Percentiles rank a stretch among this genome's conserved stretches.
phyloP scores from a whole-genome alignment of 2,329 filamentous ascomycete species.

The Anisogramma anomala region DNA sequence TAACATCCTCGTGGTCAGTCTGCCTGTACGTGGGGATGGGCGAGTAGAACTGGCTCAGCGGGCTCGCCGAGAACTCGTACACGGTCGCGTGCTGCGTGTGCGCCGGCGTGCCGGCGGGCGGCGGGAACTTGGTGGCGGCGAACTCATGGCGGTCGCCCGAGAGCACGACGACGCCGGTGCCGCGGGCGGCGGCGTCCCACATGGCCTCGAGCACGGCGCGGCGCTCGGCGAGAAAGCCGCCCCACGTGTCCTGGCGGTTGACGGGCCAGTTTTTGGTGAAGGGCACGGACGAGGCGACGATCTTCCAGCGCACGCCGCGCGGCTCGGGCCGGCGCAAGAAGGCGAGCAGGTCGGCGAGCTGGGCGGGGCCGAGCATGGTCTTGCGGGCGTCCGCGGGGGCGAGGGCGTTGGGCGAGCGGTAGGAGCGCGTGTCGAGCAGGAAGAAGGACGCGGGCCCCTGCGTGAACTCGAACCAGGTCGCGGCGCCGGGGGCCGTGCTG shows the following conservation, averaged over 20 bases:
- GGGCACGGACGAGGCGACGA: conserved; percentile 79
- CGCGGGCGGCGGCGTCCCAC: conserved; percentile 71
- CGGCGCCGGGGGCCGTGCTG: conserved; percentile 36
- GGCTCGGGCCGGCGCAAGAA: conserved; percentile 67
- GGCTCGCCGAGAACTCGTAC: conserved; percentile 86
- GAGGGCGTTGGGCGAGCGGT: conserved; percentile 57
- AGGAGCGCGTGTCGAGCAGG: conserved; percentile 82
- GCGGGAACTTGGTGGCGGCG: conserved; percentile 70
- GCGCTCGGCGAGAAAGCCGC: conserved; percentile 76
- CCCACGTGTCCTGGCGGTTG: conserved; percentile 85
- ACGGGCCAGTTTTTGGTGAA: conserved; percentile 98
- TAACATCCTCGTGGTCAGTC: conserved; percentile 68
- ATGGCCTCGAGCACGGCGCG: conserved; percentile 73
- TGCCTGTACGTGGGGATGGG: conserved; percentile 76
- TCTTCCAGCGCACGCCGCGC: conserved; percentile 78
- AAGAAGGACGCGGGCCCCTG: conserved; percentile 92
- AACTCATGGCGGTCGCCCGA: conserved; percentile 97
- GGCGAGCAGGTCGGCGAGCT: conserved; percentile 66
- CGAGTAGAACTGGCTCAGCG: conserved; percentile 86
- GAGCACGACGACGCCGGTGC: conserved; percentile 69
- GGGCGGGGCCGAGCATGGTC: conserved; percentile 74
- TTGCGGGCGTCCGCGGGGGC: conserved; percentile 54
- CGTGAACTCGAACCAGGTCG: conserved; percentile 80
- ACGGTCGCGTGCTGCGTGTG: conserved; percentile 46
- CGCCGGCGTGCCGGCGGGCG: too few relatives aligned